phyloP scores from a whole-genome alignment of 805 yeast genomes.

The Zygosaccharomyces lentus region DNA sequence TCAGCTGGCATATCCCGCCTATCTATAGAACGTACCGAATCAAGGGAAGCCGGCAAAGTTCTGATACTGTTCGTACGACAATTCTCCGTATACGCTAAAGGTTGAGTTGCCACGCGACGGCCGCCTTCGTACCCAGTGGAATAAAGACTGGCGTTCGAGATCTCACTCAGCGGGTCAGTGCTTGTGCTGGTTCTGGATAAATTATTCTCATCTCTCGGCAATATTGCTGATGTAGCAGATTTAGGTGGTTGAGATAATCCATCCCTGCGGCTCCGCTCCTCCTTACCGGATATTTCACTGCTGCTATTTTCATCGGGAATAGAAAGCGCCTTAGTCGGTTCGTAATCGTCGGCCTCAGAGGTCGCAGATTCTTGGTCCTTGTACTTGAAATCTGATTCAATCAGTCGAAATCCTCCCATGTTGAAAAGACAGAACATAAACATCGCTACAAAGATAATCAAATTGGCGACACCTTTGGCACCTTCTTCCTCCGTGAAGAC shows the following conservation, averaged over 20 bases:
- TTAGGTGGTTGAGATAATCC: not conserved
- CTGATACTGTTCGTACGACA: not conserved
- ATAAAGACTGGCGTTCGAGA: not conserved
- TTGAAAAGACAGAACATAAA: slow-evolving; percentile 67
- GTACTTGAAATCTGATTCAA: slow-evolving; percentile 60
- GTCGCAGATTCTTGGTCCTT: slow-evolving; percentile 25
- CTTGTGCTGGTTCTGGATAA: not conserved
- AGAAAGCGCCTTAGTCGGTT: slow-evolving; percentile 1
- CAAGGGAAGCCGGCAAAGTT: slow-evolving; percentile 8
- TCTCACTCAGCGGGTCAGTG: not conserved
- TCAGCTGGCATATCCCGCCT: slow-evolving; percentile 41
- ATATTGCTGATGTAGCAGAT: not conserved
- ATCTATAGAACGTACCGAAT: slow-evolving; percentile 23
- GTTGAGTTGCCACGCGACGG: slow-evolving; percentile 20
- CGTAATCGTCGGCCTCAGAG: slow-evolving; percentile 7
- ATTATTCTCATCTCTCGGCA: not conserved
- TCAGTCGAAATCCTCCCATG: slow-evolving; percentile 65
- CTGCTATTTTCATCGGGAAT: slow-evolving; percentile 3
- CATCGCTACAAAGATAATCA: slow-evolving; percentile 68
- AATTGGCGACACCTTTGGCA: slow-evolving; percentile 75
- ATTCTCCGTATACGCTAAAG: slow-evolving; percentile 23
- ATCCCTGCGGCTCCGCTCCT: not conserved
- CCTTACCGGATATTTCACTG: slow-evolving; percentile 4
- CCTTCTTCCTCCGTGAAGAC: slow-evolving; percentile 57
- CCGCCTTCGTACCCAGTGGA: slow-evolving; percentile 4